A percentile compares a stretch with the other conserved stretches of the same genome.
These are phyloP conservation scores for Epichloe brachyelytri DNA, from an alignment of 2,329 filamentous ascomycete genomes.

Conservation along the genomic window DNA sequence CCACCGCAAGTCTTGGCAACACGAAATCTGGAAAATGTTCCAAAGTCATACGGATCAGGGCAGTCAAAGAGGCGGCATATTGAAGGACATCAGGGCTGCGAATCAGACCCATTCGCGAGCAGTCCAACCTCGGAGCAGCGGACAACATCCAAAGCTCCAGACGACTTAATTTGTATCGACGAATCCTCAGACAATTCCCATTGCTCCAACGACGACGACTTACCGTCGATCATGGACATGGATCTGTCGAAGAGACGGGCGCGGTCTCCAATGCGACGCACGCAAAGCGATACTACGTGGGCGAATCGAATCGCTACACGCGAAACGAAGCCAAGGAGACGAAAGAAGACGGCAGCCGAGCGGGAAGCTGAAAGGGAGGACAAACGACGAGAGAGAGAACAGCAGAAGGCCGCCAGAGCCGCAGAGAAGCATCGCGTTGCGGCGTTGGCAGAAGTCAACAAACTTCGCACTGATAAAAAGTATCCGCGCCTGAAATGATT, in stretches of 20 bases:
- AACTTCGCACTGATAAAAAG: conserved; percentile 56
- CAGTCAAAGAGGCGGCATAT: background rate
- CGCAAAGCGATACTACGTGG: conserved; percentile 18
- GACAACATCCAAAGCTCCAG: background rate
- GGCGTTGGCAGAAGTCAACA: conserved; percentile 62
- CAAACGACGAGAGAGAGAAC: conserved; percentile 43
- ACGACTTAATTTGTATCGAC: conserved; percentile 23
- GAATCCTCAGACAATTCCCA: conserved; percentile 19
- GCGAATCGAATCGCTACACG: conserved; percentile 13
- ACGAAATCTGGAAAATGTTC: background rate
- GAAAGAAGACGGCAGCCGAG: conserved; percentile 12
- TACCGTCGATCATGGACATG: conserved; percentile 34
- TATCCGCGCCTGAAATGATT: conserved; percentile 65
- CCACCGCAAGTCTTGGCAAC: background rate
- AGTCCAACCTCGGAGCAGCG: background rate
- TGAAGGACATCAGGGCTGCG: background rate
- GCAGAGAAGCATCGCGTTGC: conserved; percentile 50
- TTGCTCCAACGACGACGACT: conserved; percentile 31
- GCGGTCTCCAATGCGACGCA: conserved; percentile 15
- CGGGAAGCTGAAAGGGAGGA: conserved; percentile 35
- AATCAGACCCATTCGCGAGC: background rate
- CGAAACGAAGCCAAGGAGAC: conserved; percentile 36
- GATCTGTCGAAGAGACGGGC: conserved; percentile 16
- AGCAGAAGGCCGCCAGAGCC: conserved; percentile 47
- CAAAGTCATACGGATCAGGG: background rate